Conservation (phyloP, 208 protist genomes). For the Blechomonas ayalai region DNA sequence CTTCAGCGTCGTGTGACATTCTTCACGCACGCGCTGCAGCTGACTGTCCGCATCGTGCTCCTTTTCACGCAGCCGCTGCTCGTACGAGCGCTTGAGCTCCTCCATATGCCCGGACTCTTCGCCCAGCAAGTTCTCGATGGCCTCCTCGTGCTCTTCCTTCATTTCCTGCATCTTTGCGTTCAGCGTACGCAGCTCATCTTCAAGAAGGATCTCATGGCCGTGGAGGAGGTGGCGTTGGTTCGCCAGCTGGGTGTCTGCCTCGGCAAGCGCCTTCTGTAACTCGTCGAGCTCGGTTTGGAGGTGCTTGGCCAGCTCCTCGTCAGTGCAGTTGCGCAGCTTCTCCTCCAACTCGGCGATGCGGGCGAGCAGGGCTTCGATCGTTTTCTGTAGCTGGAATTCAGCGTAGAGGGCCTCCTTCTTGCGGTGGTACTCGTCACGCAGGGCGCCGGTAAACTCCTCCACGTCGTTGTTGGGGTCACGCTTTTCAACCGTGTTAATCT, state of each 20-base stretch:
- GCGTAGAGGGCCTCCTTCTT: slow-evolving; percentile 71
- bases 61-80: slow-evolving; percentile 8
- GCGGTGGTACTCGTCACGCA: slow-evolving; percentile 53
- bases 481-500: slow-evolving; percentile 60
- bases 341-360: slow-evolving; percentile 60
- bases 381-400: slow-evolving; percentile 66
- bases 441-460: slow-evolving; percentile 28
- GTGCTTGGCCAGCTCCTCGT: slow-evolving; percentile 52
- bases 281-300: slow-evolving; percentile 48
- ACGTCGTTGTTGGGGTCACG: slow-evolving; percentile 24
- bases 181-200: slow-evolving; percentile 52
- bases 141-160: slow-evolving; percentile 64
- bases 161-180: slow-evolving; percentile 72
- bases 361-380: slow-evolving; percentile 43
- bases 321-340: slow-evolving; percentile 25
- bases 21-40: slow-evolving; percentile 3
- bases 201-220: slow-evolving; percentile 45
- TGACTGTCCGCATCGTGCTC: slow-evolving; percentile 5
- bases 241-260: slow-evolving; percentile 53
- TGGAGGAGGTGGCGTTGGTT: slow-evolving; percentile 62
- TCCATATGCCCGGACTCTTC: slow-evolving; percentile 36
- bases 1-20: neutral
- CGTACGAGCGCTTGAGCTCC: slow-evolving; percentile 29
- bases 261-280: slow-evolving; percentile 43
- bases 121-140: slow-evolving; percentile 44